These are phyloP conservation scores for Fusarium nurragi DNA, from an alignment of 2,329 filamentous ascomycete species.

Conservation along the genomic window DNA sequence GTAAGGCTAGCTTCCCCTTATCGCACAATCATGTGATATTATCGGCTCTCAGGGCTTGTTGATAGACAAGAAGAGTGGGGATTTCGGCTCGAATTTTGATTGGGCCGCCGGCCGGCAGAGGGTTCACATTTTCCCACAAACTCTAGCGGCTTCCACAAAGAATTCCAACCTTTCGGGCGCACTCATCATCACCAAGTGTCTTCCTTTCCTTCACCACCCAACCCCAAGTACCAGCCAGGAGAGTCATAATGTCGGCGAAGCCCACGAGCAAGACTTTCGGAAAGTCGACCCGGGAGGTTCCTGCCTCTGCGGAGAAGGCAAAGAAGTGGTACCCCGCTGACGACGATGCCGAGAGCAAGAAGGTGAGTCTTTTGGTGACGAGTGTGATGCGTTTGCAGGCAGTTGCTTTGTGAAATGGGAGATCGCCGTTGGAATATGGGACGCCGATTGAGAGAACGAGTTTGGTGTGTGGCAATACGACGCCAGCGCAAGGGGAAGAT, in stretches of 20 bases:
- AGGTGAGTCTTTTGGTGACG: slow-evolving; percentile 74
- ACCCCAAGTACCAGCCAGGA: slow-evolving; percentile 54
- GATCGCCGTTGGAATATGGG: slow-evolving; percentile 16
- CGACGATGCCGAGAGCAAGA: slow-evolving; percentile 88
- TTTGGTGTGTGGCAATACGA: slow-evolving; percentile 15
- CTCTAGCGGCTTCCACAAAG: slow-evolving; percentile 55
- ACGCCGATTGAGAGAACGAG: slow-evolving; percentile 12
- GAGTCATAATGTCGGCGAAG: slow-evolving; percentile 77
- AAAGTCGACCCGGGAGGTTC: slow-evolving; percentile 93
- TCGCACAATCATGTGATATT: slow-evolving; percentile 50
- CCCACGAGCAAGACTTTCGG: slow-evolving; percentile 93
- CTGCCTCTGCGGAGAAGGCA: slow-evolving; percentile 88
- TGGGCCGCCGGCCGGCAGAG: slow-evolving; percentile 50
- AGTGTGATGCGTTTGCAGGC: slow-evolving; percentile 36
- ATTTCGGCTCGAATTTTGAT: not conserved
- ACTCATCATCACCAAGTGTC: slow-evolving; percentile 49
- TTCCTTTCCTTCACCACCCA: slow-evolving; percentile 51
- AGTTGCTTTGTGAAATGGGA: slow-evolving; percentile 15
- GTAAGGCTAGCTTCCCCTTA: slow-evolving; percentile 26
- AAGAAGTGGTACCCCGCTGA: slow-evolving; percentile 99
- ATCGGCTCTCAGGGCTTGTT: slow-evolving; percentile 34
- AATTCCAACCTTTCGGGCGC: slow-evolving; percentile 54
- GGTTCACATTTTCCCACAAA: slow-evolving; percentile 58
- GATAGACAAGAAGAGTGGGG: slow-evolving; percentile 1
- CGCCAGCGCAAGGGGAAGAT: slow-evolving; percentile 18